Evolutionary conservation across 257 asterid genomes (phyloP).

Genomic region (Anisodus tanguticus): DNA sequence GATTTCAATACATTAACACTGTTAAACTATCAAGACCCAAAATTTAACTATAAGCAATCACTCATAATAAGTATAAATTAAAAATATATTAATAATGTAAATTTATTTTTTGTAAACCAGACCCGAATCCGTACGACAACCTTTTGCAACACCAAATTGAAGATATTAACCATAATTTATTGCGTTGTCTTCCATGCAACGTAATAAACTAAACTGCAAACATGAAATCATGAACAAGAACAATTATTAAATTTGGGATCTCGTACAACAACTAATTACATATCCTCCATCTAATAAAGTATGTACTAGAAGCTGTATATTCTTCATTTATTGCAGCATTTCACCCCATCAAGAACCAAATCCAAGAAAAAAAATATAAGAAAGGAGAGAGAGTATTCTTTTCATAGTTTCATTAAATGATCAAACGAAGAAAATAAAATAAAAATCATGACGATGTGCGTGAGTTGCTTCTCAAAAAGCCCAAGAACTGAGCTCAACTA

Average conservation of each 20-base stretch:
- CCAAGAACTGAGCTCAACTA: not conserved
- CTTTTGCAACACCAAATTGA: not conserved
- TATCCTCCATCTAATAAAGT: not conserved
- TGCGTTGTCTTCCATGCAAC: not conserved
- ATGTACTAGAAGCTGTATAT: not conserved
- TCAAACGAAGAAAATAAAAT: not conserved
- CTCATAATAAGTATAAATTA: not conserved
- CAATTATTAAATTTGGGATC: not conserved
- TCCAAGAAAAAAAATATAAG: not conserved
- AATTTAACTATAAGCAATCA: not conserved
- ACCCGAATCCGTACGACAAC: too few relatives aligned
- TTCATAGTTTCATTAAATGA: slow-evolving; percentile 4
- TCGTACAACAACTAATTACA: not conserved
- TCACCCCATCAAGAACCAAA: not conserved
- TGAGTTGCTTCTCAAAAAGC: not conserved
- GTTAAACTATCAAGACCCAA: not conserved
- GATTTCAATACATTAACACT: too few relatives aligned
- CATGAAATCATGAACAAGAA: not conserved
- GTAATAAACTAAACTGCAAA: not conserved
- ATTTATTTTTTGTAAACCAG: too few relatives aligned
- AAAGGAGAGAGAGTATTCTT: not conserved
- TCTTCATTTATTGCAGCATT: not conserved
- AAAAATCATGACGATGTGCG: not conserved
- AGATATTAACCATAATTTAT: not conserved
- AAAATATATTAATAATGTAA: too few relatives aligned